A percentile compares a stretch with the other conserved stretches of the same genome.
These are phyloP conservation scores for Cotoneaster glaucophyllus DNA, from an alignment of 306 rosid species.

Conservation along the genomic window DNA sequence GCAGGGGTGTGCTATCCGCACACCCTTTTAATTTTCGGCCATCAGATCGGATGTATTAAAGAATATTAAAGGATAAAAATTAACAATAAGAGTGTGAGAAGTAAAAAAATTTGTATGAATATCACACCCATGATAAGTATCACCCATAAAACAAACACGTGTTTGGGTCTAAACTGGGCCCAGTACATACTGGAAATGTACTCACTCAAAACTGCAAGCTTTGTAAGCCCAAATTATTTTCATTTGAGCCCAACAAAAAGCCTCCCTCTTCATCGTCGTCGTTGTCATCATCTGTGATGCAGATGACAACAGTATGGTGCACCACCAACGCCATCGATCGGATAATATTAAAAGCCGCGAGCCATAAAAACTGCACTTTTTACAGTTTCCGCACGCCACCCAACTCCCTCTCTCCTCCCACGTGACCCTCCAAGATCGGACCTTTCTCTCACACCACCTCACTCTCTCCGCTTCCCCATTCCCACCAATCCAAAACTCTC, in stretches of 20 bases:
- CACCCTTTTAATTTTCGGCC: too few species aligned
- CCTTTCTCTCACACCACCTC: background rate
- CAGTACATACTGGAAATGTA: background rate
- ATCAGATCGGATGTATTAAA: too few species aligned
- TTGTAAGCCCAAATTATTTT: background rate
- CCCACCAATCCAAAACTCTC: background rate
- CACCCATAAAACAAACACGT: too few species aligned
- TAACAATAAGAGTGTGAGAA: too few species aligned
- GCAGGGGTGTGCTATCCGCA: too few species aligned
- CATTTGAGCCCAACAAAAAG: background rate
- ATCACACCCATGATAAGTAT: too few species aligned
- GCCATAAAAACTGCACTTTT: background rate
- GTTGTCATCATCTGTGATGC: background rate
- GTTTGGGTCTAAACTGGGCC: background rate
- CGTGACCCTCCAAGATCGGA: slow-evolving; percentile 4
- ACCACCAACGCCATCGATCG: background rate
- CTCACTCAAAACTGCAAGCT: background rate
- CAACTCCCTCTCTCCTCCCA: background rate
- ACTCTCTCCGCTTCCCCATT: background rate
- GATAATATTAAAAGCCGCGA: background rate
- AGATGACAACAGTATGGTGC: background rate
- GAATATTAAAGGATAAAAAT: too few species aligned
- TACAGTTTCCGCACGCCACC: background rate
- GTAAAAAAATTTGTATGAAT: too few species aligned
- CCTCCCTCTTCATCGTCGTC: background rate